These are phyloP conservation scores for Athelia sp. DNA, from an alignment of 1,284 basidiomycete genomes.

Conservation along the genomic window DNA sequence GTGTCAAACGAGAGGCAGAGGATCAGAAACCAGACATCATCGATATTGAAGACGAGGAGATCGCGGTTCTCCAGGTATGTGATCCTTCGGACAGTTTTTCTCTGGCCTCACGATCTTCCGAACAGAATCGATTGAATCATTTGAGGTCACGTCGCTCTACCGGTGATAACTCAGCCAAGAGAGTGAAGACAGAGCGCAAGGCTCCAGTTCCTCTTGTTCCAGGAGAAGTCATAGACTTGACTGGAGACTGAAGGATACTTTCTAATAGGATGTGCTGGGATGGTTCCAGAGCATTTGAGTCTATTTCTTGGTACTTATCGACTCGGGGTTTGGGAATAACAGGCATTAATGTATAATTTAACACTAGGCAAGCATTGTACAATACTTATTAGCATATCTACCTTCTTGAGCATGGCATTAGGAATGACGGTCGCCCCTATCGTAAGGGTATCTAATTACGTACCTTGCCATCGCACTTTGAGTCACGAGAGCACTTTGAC, in stretches of 20 bases:
- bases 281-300: neutral
- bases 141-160: neutral
- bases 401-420: neutral
- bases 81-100: neutral
- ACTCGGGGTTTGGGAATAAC: neutral
- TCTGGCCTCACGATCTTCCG: neutral
- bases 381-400: neutral
- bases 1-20: neutral
- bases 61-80: neutral
- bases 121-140: neutral
- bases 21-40: neutral
- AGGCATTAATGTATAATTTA: neutral
- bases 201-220: neutral
- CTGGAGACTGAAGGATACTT: neutral
- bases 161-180: neutral
- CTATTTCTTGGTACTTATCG: neutral
- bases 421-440: too few species aligned
- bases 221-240: neutral
- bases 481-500: too few species aligned
- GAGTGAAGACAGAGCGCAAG: neutral
- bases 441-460: too few species aligned
- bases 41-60: neutral
- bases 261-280: neutral
- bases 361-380: neutral
- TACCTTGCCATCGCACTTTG: too few species aligned